phyloP scores from a whole-genome alignment of 768 basidiomycete genomes.

The Sarcomyxa edulis region DNA sequence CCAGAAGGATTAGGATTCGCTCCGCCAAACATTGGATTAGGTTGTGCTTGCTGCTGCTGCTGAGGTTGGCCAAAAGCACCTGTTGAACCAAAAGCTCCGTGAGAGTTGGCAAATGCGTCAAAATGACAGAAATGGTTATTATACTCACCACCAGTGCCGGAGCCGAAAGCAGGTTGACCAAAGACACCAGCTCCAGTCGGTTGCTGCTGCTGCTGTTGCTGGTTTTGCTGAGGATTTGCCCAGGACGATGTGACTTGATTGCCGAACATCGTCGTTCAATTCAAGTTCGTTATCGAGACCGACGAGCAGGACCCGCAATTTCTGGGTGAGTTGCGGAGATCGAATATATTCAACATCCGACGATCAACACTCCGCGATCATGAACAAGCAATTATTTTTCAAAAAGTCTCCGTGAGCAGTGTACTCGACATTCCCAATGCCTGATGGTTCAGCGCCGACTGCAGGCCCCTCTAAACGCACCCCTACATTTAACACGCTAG shows the following conservation, averaged over 20 bases:
- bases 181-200: slow-evolving; percentile 56
- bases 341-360: neutral
- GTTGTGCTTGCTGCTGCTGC: slow-evolving; percentile 55
- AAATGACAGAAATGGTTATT: slow-evolving; percentile 14
- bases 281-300: neutral
- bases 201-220: slow-evolving; percentile 55
- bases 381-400: slow-evolving; percentile 5
- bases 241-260: slow-evolving; percentile 56
- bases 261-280: slow-evolving; percentile 57
- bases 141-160: slow-evolving; percentile 13
- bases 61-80: slow-evolving; percentile 54
- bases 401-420: slow-evolving; percentile 10
- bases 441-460: slow-evolving; percentile 33
- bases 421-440: slow-evolving; percentile 34
- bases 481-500: slow-evolving; percentile 77
- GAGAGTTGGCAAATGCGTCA: slow-evolving; percentile 18
- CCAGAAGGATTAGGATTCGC: slow-evolving; percentile 24
- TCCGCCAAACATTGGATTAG: slow-evolving; percentile 80
- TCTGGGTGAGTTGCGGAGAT: neutral
- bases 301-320: neutral
- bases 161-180: slow-evolving; percentile 24
- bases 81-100: slow-evolving; percentile 47
- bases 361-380: slow-evolving; percentile 8
- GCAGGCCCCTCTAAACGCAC: slow-evolving; percentile 26
- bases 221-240: slow-evolving; percentile 62